Evolutionary conservation across 2,329 filamentous ascomycete species (phyloP), one percentile per base, ranked within the genome.

Genomic region (Zymoseptoria pseudotritici): DNA sequence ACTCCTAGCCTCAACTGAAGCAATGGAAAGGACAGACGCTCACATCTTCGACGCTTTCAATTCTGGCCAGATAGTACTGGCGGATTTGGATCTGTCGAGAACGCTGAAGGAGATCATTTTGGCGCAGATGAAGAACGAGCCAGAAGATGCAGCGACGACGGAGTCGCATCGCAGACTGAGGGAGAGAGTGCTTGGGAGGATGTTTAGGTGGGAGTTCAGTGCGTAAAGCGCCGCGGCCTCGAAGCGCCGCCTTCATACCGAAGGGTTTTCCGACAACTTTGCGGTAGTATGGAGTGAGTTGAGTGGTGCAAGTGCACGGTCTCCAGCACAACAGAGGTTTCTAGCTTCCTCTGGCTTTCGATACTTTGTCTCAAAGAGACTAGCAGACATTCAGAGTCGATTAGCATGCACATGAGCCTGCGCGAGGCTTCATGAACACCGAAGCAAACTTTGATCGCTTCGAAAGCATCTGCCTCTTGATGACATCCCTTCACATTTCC

Each of bases 61-160:
- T 60, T 78, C 77, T 7, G 78, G 78, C 11, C 77, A 80, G 62
- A 76, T 76, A 58, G 70, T 79, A 11, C 70, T 80, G 59, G 77
- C 74, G 2, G 75, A 79, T 59, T 71, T 80, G 55, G 70, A 75
- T 55, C 58, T 79, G 24, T 62, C 73, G 56, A 72, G 75, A 59
- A 77, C 76, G 0, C 64, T 79, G 31, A 70, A 73, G 7, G 74
- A 78, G 46, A 76, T 46, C 2, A 17, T 46, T n/a, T 17, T 46
- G 4, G 36, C 36, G 36, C 36, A 46, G 36, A 46, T 46, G 36
- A 46, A 46, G n/a, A n/a, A 17, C 36, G 36, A 46, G 36, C 36
- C 36, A 17, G 36, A 46, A n/a, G 13, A 46, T 46, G 36, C 17
- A 10, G 52, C 46, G 13, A 54, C 53, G n/a, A 21, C 53, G 46